Conservation (phyloP, 306 rosid species). For the Gynostemma pentaphyllum region DNA sequence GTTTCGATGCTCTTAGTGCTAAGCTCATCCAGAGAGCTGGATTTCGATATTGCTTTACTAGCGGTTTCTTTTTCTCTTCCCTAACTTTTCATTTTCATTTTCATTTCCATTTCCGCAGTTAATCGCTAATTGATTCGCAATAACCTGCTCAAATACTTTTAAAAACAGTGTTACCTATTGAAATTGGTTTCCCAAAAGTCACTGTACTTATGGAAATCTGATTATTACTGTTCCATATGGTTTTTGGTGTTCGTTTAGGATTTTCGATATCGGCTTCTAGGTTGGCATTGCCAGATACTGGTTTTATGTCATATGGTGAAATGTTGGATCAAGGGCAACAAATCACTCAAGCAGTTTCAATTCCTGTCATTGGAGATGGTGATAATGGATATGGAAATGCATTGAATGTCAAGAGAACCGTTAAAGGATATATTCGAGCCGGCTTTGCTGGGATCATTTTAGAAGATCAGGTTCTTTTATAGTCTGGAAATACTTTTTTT, state of each 20-base stretch:
- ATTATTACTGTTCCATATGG: too few species aligned
- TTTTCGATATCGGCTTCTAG: slow-evolving; percentile 68
- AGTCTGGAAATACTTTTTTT: not conserved
- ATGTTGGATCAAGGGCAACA: slow-evolving; percentile 63
- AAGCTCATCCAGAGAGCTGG: slow-evolving; percentile 67
- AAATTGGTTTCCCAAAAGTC: too few species aligned
- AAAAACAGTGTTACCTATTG: not conserved
- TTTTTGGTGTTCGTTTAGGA: slow-evolving; percentile 24
- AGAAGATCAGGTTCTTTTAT: slow-evolving; percentile 63
- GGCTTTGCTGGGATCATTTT: slow-evolving; percentile 82
- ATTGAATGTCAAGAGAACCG: slow-evolving; percentile 78
- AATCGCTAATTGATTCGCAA: too few species aligned
- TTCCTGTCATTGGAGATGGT: slow-evolving; percentile 77
- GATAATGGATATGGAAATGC: slow-evolving; percentile 86
- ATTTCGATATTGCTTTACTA: slow-evolving; percentile 44
- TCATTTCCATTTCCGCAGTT: not conserved
- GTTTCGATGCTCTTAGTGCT: slow-evolving; percentile 79
- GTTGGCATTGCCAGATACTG: slow-evolving; percentile 71
- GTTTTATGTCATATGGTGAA: slow-evolving; percentile 71
- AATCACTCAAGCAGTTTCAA: slow-evolving; percentile 50
- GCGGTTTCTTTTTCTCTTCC: not conserved
- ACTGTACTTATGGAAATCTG: too few species aligned
- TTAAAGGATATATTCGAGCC: slow-evolving; percentile 62
- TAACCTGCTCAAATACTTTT: too few species aligned
- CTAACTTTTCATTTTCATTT: not conserved